A percentile compares a stretch with the other conserved stretches of the same genome.
phyloP scores from a whole-genome alignment of 139 green algal species.

The Microglena sp. region DNA sequence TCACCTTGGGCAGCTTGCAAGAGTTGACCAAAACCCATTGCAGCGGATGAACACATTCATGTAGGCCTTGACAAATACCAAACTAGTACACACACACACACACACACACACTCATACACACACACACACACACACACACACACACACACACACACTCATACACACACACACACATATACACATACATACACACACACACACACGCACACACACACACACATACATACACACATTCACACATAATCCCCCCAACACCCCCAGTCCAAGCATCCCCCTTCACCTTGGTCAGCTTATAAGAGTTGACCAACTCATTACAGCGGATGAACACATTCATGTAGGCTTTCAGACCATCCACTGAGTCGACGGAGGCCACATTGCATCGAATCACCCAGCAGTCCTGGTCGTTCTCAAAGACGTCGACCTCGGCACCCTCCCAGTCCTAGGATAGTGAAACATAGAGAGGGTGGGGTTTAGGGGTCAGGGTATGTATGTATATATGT shows the following conservation, averaged over 20 bases:
- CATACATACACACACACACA: too few relatives aligned
- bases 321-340: slow-evolving; percentile 56
- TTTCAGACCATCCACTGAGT: slow-evolving; percentile 24
- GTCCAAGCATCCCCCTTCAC: too few relatives aligned
- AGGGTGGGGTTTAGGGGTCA: background rate
- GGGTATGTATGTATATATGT: background rate
- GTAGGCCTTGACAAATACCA: slow-evolving; percentile 37
- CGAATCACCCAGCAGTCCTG: slow-evolving; percentile 36
- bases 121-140: too few relatives aligned
- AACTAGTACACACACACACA: too few relatives aligned
- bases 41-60: slow-evolving; percentile 50
- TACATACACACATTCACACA: too few relatives aligned
- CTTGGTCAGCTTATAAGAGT: slow-evolving; percentile 30
- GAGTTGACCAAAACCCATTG: slow-evolving; percentile 27
- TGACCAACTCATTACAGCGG: slow-evolving; percentile 30
- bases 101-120: too few relatives aligned
- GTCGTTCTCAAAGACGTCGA: slow-evolving; percentile 42
- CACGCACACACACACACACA: too few relatives aligned
- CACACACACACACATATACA: too few relatives aligned
- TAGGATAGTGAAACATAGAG: background rate
- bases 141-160: too few relatives aligned
- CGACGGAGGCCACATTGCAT: background rate
- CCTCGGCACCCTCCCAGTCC: slow-evolving; percentile 27
- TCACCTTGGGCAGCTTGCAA: slow-evolving; percentile 32
- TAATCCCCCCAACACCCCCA: too few relatives aligned